Base-by-base conservation (phyloP, 169 alveolate species). In the Plasmodium falciparum region DNA sequence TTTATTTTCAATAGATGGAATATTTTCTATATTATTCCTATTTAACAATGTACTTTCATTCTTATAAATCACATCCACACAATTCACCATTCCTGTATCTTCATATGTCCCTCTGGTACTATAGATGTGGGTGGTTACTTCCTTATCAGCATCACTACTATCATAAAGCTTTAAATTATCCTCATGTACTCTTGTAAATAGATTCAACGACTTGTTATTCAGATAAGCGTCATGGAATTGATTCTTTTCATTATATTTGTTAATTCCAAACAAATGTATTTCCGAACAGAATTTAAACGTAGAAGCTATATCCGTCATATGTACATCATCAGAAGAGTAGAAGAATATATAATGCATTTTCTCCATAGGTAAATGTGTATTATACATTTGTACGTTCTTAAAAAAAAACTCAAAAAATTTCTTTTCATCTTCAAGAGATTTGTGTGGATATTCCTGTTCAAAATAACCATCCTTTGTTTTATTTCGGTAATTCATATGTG, bases 391-490 rank as follows among this genome's bases (percentile, higher is more conserved):
- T n/a, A 83, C 11, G n/a, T 11, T 56, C 49, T 69, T 66, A 49
- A 83, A 70, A 47, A 83, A 83, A 62, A 83, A 83, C 4, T 39
- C 50, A 50, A 83, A 83, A 33, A 83, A 83, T 3, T 15, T 24
- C 24, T 83, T 67, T 47, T 83, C 91, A 69, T 83, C 91, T 8
- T 67, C 91, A 56, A 83, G 5, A 0, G 91, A 54, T 45, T 83
- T 83, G 29, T 83, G 91, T 2, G 91, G 91, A 50, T 83, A 83
- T 61, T 83, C 91, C 33, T 83, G 91, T 29, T 69, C 85, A 72
- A 67, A 67, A 50, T 33, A 39, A 2, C 91, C 85, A 83, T 83
- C 85, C 26, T 69, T 58, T 24, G 85, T 22, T 29, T 33, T 24
- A 22, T 83, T 83, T 45, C 70, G 43, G 58, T 83, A 83, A 69